Evolutionary conservation across 306 rosid genomes (phyloP), one percentile per base, ranked within the genome.

Genomic region (Prunus dulcis): DNA sequence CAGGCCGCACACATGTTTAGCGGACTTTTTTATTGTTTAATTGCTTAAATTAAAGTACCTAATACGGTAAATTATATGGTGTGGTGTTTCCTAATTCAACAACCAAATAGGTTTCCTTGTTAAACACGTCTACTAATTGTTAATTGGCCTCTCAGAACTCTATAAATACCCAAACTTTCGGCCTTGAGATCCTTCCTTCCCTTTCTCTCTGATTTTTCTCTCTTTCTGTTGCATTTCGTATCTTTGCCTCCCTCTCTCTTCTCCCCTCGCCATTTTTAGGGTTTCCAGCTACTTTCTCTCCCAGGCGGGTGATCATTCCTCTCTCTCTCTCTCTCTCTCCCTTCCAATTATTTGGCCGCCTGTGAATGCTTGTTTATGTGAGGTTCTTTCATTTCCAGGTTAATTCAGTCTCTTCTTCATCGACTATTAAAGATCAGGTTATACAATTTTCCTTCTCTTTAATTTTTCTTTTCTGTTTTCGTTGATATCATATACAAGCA

Each of bases 151-250:
- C 60, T 3, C 17, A 7, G 17, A 70, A 74, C 68, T 27, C 72
- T 87, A 87, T 82, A 87, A 84, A 84, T 87, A 84, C 71, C 58
- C 73, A 0, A 43, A 27, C 81, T 52, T 79, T 58, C 41, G 19
- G 45, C 12, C 38, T 62, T 60, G 41, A 28, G 30, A 18, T 70
- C 76, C 79, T 76, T 79, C 79, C 66, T 15, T 20, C 73, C 56
- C 53, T n/a, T 41, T 73, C 75, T 69, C 60, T 47, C 17, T 45
- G 3, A 53, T 53, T 12, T 69, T 27, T 69, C 73, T 22, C 46
- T 34, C 69, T 49, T 72, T 22, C 76, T 19, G 61, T 74, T 74
- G 25, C 69, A 32, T 64, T 20, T 15, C 32, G 22, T 28, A 30
- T 71, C 46, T 43, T 56, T 17, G 43, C 19, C 57, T 38, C 0